These are phyloP conservation scores for Vanilla planifolia DNA, from an alignment of 106 monocot genomes.

Conservation along the genomic window DNA sequence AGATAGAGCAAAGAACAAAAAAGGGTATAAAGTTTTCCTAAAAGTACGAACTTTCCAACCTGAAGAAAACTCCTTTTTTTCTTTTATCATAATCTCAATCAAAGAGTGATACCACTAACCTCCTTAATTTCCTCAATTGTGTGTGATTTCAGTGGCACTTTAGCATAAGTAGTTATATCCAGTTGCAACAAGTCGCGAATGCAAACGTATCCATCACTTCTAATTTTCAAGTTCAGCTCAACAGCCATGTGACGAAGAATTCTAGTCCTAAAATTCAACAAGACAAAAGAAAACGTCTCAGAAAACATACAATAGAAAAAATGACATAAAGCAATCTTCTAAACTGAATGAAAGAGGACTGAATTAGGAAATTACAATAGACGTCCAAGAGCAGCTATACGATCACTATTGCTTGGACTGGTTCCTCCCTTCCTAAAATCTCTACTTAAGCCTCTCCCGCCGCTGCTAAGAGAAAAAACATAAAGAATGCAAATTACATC, in stretches of 20 bases:
- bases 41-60: no score
- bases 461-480: slow-evolving; percentile 2
- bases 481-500: neutral
- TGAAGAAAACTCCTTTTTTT: no score
- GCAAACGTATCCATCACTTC: slow-evolving; percentile 61
- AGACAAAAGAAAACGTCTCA: neutral
- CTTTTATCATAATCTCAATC: neutral
- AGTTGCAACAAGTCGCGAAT: slow-evolving; percentile 42
- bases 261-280: slow-evolving; percentile 46
- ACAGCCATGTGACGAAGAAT: slow-evolving; percentile 66
- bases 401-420: slow-evolving; percentile 8
- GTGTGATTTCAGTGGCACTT: slow-evolving; percentile 57
- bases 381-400: slow-evolving; percentile 62
- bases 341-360: neutral
- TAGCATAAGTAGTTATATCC: slow-evolving; percentile 54
- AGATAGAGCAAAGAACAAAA: no score
- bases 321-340: neutral
- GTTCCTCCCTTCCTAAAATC: slow-evolving; percentile 14
- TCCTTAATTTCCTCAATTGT: slow-evolving; percentile 59
- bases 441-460: slow-evolving; percentile 26
- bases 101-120: slow-evolving; percentile 20
- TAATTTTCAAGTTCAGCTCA: slow-evolving; percentile 53
- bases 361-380: slow-evolving; percentile 29
- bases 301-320: neutral
- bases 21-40: no score